A percentile compares a stretch with the other conserved stretches of the same genome.
Conservation (phyloP, 257 asterid species). For the Gynochthodes officinalis region DNA sequence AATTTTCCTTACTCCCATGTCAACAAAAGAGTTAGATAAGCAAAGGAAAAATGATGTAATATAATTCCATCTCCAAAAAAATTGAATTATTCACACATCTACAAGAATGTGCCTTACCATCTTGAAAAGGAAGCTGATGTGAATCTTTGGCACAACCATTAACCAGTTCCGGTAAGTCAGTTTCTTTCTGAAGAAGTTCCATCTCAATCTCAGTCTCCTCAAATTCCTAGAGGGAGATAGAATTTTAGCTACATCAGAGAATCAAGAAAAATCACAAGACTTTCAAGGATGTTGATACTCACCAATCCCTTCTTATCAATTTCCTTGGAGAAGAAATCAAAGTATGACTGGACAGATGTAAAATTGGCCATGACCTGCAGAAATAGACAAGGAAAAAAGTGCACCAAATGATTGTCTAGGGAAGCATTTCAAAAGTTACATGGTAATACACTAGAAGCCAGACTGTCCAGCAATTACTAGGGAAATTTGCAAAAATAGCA, state of each 20-base stretch:
- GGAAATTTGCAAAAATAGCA: too few species aligned
- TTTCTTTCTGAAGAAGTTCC: conserved; percentile 78
- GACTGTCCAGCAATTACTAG: background rate
- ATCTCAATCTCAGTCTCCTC: conserved; percentile 96
- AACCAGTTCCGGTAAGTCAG: conserved; percentile 39
- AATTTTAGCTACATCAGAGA: conserved; percentile 18
- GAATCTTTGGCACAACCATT: conserved; percentile 52
- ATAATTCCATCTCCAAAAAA: background rate
- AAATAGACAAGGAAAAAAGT: background rate
- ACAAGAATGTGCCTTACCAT: conserved; percentile 38
- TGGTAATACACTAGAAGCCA: background rate
- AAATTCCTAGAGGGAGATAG: conserved; percentile 53
- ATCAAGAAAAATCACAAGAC: background rate
- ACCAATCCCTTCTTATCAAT: conserved; percentile 30
- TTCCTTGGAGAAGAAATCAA: conserved; percentile 32
- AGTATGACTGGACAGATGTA: conserved; percentile 30
- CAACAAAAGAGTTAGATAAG: background rate
- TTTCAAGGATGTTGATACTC: conserved; percentile 10
- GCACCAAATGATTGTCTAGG: background rate
- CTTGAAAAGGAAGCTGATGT: conserved; percentile 52
- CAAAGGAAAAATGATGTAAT: background rate
- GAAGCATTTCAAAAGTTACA: background rate
- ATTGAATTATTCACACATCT: background rate
- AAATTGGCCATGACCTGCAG: conserved; percentile 37
- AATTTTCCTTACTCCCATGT: background rate